Percentiles rank a stretch among this genome's conserved stretches.
These are phyloP conservation scores for Spathaspora jeffriesii DNA, from an alignment of 1,139 yeast genomes.

Conservation along the genomic window DNA sequence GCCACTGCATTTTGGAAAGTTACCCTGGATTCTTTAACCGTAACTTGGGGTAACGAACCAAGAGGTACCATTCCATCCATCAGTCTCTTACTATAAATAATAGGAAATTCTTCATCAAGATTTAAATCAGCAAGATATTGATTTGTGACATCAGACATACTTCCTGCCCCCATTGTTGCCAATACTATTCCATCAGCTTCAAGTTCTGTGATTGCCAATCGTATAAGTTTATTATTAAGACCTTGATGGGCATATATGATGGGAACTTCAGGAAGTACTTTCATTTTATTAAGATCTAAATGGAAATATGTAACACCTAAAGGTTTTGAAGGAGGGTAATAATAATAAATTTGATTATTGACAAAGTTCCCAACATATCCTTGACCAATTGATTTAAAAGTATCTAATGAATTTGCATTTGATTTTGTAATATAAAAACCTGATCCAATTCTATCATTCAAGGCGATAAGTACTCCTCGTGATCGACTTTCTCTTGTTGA, in stretches of 20 bases:
- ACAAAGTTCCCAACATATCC: constrained; percentile 73
- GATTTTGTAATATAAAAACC: constrained; percentile 72
- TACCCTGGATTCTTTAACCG: constrained; percentile 13
- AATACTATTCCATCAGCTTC: constrained; percentile 55
- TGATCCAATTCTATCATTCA: constrained; percentile 67
- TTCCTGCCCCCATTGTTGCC: constrained; percentile 76
- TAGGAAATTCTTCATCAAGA: constrained; percentile 42
- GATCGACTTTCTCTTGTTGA: constrained; percentile 48
- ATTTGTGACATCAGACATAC: constrained; percentile 54
- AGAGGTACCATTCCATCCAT: constrained; percentile 46
- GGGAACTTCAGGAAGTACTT: constrained; percentile 42
- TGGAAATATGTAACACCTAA: constrained; percentile 49
- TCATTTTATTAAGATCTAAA: constrained; percentile 12
- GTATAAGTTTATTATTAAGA: constrained; percentile 47
- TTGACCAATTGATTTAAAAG: constrained; percentile 67
- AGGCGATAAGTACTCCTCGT: constrained; percentile 63
- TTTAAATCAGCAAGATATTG: constrained; percentile 35
- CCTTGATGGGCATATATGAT: constrained; percentile 65
- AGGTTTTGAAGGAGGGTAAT: constrained; percentile 64
- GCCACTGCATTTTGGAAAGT: constrained; percentile 39
- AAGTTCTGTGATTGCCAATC: constrained; percentile 42
- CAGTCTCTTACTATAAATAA: constrained; percentile 64
- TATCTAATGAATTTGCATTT: constrained; percentile 68
- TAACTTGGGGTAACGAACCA: constrained; percentile 41
- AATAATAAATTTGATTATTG: constrained; percentile 63